Base-by-base conservation (phyloP, 768 basidiomycete genomes). In the Boletus edulis region DNA sequence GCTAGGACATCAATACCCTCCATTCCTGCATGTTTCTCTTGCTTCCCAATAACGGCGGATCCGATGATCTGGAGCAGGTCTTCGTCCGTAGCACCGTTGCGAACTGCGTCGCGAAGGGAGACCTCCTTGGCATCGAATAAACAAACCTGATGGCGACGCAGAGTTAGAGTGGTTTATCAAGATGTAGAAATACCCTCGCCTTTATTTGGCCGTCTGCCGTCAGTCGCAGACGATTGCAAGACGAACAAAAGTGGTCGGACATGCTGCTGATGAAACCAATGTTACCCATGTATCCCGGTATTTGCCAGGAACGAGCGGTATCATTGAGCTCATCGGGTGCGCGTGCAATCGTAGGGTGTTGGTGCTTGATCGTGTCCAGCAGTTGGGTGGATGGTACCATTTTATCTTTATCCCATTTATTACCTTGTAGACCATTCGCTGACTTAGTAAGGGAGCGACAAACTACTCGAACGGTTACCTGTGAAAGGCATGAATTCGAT, bases 401-500 rank as follows among this genome's bases (percentile, higher is more conserved):
- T 68, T 92, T 94, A 43, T 71, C 72, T 62, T 82, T 82, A 66
- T 89, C 80, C 93, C 93, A 95, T 65, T 87, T 83, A 61, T 95
- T 95, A 31, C 91, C 91, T 92, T 58, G 17, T 43, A 38, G 6
- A 46, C 42, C 46, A 49, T 24, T 14, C 7, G 37, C 12, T 3
- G n/a, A 20, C 20, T 63, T 18, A 59, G 49, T 18, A 54, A 54
- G 39, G 22, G 46, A 42, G 56, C 2, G 4, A 29, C 32, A n/a
- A 45, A 49, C 12, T 34, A 41, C 40, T 54, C 4, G 38, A 47
- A 42, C 3, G 64, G 70, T 58, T 59, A 89, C 88, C 93, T 61
- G 85, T 87, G 68, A 96, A 96, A 12, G 93, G 91, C 94, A 96
- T 95, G 66, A 90, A 95, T 70, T 94, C 92, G 54, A 94, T 95